These are phyloP conservation scores for Multifurca ochricompacta DNA, from an alignment of 768 basidiomycete species.

Conservation along the genomic window DNA sequence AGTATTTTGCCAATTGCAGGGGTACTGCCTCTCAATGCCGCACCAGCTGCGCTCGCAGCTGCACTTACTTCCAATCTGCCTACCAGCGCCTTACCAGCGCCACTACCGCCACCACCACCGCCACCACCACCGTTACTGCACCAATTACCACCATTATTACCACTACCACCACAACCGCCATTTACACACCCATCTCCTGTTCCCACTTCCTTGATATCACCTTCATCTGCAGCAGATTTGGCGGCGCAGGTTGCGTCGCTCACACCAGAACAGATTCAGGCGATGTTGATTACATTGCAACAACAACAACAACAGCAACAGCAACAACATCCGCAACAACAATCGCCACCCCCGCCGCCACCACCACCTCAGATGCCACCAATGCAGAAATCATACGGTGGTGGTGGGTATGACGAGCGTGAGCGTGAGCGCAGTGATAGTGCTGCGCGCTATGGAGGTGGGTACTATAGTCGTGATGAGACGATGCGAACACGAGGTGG, in stretches of 20 bases:
- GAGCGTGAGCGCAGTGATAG: slow-evolving; percentile 2
- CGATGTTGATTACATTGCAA: slow-evolving; percentile 52
- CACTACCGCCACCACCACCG: slow-evolving; percentile 16
- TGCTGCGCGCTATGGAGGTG: not conserved
- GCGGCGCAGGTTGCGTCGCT: slow-evolving; percentile 66
- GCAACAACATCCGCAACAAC: not conserved
- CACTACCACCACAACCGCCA: too few relatives aligned
- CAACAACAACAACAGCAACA: slow-evolving; percentile 3
- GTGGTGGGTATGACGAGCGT: slow-evolving; percentile 4
- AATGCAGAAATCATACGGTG: not conserved
- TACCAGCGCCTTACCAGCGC: not conserved
- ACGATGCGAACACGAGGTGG: not conserved
- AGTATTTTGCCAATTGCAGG: slow-evolving; percentile 11
- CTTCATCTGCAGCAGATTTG: slow-evolving; percentile 41
- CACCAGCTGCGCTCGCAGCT: slow-evolving; percentile 12
- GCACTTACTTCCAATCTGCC: slow-evolving; percentile 18
- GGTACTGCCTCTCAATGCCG: not conserved
- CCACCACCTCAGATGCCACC: not conserved
- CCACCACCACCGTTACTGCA: slow-evolving; percentile 24
- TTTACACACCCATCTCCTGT: too few relatives aligned
- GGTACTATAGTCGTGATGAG: slow-evolving; percentile 8
- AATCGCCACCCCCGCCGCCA: not conserved
- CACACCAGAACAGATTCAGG: slow-evolving; percentile 69
- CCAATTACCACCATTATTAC: slow-evolving; percentile 31
- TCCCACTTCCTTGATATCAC: too few relatives aligned